Conservation (phyloP, 805 yeast genomes). For the Candida broadrunensis region DNA sequence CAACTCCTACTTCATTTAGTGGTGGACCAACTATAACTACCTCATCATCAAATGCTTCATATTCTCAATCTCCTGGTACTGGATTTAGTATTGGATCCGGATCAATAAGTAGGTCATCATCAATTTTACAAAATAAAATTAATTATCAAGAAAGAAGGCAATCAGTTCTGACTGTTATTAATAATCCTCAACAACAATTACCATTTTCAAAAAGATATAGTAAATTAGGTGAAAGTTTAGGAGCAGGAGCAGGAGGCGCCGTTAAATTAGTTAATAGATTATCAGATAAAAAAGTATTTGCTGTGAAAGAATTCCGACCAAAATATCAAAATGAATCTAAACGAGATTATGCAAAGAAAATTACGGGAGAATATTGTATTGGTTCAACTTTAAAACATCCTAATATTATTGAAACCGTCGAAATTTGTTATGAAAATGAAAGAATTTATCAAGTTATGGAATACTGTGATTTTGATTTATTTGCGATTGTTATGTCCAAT, state of each 20-base stretch:
- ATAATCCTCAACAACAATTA: constrained; percentile 18
- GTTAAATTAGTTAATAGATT: constrained; percentile 71
- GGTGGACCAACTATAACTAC: constrained; percentile 21
- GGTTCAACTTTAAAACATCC: constrained; percentile 83
- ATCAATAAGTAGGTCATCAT: constrained; percentile 28
- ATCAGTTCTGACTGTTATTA: constrained; percentile 29
- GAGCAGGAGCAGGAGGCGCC: constrained; percentile 88
- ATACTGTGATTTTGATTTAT: constrained; percentile 82
- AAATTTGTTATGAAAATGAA: constrained; percentile 65
- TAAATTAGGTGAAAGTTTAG: constrained; percentile 68
- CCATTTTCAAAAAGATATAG: constrained; percentile 57
- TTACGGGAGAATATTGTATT: constrained; percentile 85
- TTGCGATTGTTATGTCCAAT: constrained; percentile 85
- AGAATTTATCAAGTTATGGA: constrained; percentile 92
- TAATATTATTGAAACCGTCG: constrained; percentile 74
- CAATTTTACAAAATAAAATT: constrained; percentile 26
- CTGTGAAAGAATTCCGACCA: constrained; percentile 79
- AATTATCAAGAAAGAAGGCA: constrained; percentile 33
- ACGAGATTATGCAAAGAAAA: constrained; percentile 79
- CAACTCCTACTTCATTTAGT: constrained; percentile 16
- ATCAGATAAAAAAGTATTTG: constrained; percentile 68
- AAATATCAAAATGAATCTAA: constrained; percentile 66
- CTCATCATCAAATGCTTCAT: constrained; percentile 31
- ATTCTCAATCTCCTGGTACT: constrained; percentile 29
- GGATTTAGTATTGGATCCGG: constrained; percentile 14